Conservation (phyloP, 352 stramenopile genomes). For the Globisporangium acanthophoron region DNA sequence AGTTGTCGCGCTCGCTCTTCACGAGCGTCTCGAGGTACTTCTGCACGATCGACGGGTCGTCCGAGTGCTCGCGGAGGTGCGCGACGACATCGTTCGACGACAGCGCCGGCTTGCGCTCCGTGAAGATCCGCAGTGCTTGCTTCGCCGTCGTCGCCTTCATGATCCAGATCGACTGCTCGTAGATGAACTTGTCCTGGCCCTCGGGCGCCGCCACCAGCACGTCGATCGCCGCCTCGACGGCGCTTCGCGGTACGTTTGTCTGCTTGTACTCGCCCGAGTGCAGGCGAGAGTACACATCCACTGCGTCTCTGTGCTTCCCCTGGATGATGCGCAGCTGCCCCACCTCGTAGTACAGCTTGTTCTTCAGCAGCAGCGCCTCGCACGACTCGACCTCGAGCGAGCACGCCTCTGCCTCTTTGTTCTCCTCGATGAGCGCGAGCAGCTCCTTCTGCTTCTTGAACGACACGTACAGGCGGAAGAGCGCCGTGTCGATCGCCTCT, state of each 20-base stretch:
- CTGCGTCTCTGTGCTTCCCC: constrained; percentile 55
- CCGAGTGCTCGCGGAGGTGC: constrained; percentile 70
- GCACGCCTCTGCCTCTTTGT: constrained; percentile 48
- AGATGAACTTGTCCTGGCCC: constrained; percentile 81
- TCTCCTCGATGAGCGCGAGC: constrained; percentile 66
- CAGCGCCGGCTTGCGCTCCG: constrained; percentile 56
- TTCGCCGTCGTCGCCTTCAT: constrained; percentile 68
- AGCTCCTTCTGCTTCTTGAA: constrained; percentile 81
- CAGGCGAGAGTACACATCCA: constrained; percentile 81
- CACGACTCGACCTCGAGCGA: constrained; percentile 65
- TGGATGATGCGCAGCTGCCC: constrained; percentile 65
- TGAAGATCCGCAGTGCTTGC: constrained; percentile 81
- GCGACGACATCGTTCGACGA: constrained; percentile 76
- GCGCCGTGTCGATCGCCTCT: constrained; percentile 81
- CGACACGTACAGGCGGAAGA: constrained; percentile 75
- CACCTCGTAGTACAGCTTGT: constrained; percentile 80
- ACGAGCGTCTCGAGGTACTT: constrained; percentile 81
- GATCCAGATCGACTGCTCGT: constrained; percentile 86
- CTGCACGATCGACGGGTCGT: constrained; percentile 67
- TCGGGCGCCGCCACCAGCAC: constrained; percentile 75
- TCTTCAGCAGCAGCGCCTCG: constrained; percentile 54
- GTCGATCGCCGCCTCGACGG: constrained; percentile 87
- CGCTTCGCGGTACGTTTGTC: constrained; percentile 77
- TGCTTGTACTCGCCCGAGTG: constrained; percentile 84
- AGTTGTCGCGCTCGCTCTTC: constrained; percentile 38